A percentile compares a stretch with the other conserved stretches of the same genome.
These are phyloP conservation scores for Asterella californica DNA, from an alignment of 225 moss, liverwort and hornwort genomes.

Conservation along the genomic window DNA sequence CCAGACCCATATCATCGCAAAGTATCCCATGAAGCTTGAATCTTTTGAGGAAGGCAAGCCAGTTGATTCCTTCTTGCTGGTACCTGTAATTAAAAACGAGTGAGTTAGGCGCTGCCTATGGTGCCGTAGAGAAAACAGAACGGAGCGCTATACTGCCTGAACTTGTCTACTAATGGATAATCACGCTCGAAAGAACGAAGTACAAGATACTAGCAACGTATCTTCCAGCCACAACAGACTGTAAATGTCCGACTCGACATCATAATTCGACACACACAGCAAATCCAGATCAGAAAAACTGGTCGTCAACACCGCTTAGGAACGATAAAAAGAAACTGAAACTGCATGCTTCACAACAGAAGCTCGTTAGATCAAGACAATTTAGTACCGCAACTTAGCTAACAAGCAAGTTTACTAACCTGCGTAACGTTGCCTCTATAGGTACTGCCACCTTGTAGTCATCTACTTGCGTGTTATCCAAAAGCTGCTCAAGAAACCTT, in stretches of 20 bases:
- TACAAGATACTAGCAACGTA: neutral
- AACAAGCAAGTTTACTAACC: slow-evolving; percentile 34
- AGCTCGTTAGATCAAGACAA: neutral
- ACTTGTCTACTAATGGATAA: neutral
- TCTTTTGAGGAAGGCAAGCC: slow-evolving; percentile 90
- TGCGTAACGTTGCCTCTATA: slow-evolving; percentile 68
- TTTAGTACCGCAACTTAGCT: neutral
- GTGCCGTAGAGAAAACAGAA: neutral
- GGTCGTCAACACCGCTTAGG: no score
- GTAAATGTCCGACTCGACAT: no score
- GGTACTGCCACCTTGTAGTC: slow-evolving; percentile 80
- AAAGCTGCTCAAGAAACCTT: slow-evolving; percentile 85
- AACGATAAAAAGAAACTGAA: no score
- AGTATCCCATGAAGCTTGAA: slow-evolving; percentile 89
- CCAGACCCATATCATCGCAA: slow-evolving; percentile 96
- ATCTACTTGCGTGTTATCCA: slow-evolving; percentile 89
- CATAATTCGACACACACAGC: no score
- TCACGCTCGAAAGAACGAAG: neutral
- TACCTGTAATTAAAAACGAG: slow-evolving; percentile 47
- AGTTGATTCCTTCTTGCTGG: slow-evolving; percentile 94
- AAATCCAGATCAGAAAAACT: no score
- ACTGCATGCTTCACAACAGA: neutral
- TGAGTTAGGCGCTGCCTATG: neutral
- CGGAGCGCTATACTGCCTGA: neutral
- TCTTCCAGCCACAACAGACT: no score